Evolutionary conservation across 768 basidiomycete species (phyloP).

Genomic region (Gymnopilus junonius): DNA sequence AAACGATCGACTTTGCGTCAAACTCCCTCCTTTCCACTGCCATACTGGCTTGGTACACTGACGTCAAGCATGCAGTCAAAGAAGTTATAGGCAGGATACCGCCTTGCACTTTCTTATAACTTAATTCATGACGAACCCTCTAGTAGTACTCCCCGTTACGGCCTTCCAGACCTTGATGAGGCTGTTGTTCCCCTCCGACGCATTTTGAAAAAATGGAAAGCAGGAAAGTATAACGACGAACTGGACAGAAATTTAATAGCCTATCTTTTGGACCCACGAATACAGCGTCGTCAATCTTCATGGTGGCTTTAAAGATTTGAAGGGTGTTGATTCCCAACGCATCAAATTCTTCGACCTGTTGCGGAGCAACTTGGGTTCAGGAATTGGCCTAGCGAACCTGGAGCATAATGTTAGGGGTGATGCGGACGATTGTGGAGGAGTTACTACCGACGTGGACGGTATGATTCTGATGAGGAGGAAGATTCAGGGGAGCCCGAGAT

Average conservation of each 20-base stretch:
- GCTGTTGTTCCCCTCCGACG: slow-evolving; percentile 28
- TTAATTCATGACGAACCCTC: slow-evolving; percentile 43
- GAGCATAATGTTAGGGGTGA: slow-evolving; percentile 29
- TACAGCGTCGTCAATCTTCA: slow-evolving; percentile 28
- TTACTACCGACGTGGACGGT: slow-evolving; percentile 19
- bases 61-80: slow-evolving; percentile 55
- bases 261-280: slow-evolving; percentile 31
- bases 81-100: slow-evolving; percentile 53
- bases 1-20: slow-evolving; percentile 40
- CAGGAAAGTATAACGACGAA: slow-evolving; percentile 20
- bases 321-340: slow-evolving; percentile 42
- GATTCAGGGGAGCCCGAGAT: slow-evolving; percentile 21
- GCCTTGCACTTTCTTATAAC: slow-evolving; percentile 55
- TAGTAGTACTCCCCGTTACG: slow-evolving; percentile 25
- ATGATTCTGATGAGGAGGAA: slow-evolving; percentile 23
- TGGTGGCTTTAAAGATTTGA: slow-evolving; percentile 30
- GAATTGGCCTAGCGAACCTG: slow-evolving; percentile 40
- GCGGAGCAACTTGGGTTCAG: slow-evolving; percentile 37
- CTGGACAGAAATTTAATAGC: slow-evolving; percentile 25
- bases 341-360: slow-evolving; percentile 33
- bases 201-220: slow-evolving; percentile 42
- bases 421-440: slow-evolving; percentile 25
- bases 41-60: slow-evolving; percentile 57
- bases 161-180: slow-evolving; percentile 27
- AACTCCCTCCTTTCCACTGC: slow-evolving; percentile 38